A percentile compares a stretch with the other conserved stretches of the same genome.
phyloP scores from a whole-genome alignment of 176 grass and related monocot species.

The Coix lacrymajobi region DNA sequence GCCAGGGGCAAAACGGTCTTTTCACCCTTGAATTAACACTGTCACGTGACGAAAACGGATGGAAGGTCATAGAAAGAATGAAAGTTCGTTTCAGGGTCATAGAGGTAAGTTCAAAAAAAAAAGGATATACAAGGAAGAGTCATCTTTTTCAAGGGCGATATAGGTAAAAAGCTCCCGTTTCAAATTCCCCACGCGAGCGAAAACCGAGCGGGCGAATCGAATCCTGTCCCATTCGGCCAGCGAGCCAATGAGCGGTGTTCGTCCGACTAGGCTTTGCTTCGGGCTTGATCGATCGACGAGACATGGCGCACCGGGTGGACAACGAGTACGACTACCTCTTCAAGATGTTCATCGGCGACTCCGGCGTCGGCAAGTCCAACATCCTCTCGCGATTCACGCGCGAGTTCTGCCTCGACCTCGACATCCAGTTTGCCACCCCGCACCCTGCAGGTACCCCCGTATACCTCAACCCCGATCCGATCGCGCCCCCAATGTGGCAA shows the following conservation, averaged over 20 bases:
- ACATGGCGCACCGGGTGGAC: constrained; percentile 52
- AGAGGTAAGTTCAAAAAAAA: too few relatives aligned
- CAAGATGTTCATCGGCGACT: constrained; percentile 95
- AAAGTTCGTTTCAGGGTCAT: too few relatives aligned
- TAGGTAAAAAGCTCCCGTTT: too few relatives aligned
- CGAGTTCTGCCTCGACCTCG: constrained; percentile 90
- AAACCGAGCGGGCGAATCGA: background rate
- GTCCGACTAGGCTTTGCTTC: background rate
- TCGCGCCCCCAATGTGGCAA: background rate
- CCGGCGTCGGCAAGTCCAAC: constrained; percentile 87
- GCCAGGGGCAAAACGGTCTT: too few relatives aligned
- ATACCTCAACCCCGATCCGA: background rate
- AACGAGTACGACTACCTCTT: constrained; percentile 95
- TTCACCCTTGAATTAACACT: too few relatives aligned
- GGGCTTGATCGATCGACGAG: background rate
- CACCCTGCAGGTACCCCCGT: constrained; percentile 39
- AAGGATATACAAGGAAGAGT: too few relatives aligned
- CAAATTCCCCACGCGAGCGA: background rate
- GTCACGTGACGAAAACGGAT: too few relatives aligned
- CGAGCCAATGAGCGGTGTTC: background rate
- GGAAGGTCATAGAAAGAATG: too few relatives aligned
- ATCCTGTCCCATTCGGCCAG: constrained; percentile 27
- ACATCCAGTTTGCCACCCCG: constrained; percentile 82
- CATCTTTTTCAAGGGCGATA: too few relatives aligned
- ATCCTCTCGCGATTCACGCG: constrained; percentile 83